phyloP scores from a whole-genome alignment of 441 rosid genomes.

The Bocquillonia castaneifolia region DNA sequence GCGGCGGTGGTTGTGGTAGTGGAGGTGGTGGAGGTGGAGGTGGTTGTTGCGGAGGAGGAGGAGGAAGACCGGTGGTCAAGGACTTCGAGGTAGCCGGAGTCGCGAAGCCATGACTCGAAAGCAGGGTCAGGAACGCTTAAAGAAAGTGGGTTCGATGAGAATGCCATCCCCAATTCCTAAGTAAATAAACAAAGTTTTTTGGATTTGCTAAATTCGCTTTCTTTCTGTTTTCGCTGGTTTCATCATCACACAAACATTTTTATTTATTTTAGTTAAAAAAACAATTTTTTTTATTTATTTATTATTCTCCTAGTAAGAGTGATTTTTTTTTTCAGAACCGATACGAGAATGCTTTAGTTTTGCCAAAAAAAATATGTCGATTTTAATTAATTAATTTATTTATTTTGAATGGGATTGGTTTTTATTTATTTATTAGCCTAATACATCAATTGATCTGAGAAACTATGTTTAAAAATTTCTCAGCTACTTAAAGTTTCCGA shows the following conservation, averaged over 20 bases:
- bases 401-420: too few species aligned
- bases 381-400: too few species aligned
- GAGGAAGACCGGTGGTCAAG: constrained; percentile 55
- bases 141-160: constrained; percentile 70
- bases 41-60: constrained; percentile 22
- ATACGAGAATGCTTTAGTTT: too few species aligned
- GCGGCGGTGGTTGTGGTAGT: constrained; percentile 20
- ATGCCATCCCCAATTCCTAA: constrained; percentile 39
- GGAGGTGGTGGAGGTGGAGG: constrained; percentile 22
- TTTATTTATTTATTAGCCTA: too few species aligned
- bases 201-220: not conserved
- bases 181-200: not conserved
- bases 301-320: too few species aligned
- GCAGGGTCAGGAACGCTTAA: constrained; percentile 70
- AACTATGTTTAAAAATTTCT: too few species aligned
- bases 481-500: too few species aligned
- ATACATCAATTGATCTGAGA: too few species aligned
- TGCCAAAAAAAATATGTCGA: too few species aligned
- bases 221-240: not conserved
- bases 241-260: not conserved
- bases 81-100: constrained; percentile 88
- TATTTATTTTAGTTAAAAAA: too few species aligned
- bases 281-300: too few species aligned
- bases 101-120: constrained; percentile 93
- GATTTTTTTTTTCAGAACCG: too few species aligned